Base-by-base conservation (phyloP, 1,139 yeast species). In the Suhomyces taliae region DNA sequence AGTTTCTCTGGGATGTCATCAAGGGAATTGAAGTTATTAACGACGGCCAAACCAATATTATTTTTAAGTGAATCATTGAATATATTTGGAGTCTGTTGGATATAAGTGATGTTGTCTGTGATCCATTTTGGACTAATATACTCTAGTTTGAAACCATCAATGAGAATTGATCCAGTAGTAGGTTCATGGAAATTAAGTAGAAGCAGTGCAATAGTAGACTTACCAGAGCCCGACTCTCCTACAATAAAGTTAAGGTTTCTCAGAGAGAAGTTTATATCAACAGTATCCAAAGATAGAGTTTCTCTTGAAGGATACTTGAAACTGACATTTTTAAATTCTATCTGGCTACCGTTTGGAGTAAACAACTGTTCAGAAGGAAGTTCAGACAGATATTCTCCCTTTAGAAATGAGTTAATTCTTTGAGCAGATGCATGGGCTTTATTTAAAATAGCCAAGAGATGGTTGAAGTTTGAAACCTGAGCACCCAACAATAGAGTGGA, bases 151-250 rank as follows among this genome's bases (percentile, higher is more conserved):
- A 65, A 59, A 0, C 81, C 85, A 59, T 84, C 91, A 15, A 90
- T 64, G 7, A 61, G 61, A 3, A 91, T 78, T 1, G 57, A 50
- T 0, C 93, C 91, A 0, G 62, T 50, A 6, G 62, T 54, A 1
- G 75, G 69, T 0, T 62, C 52, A 54, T 90, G 90, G 36, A 88
- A 74, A 31, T 79, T 79, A 49, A 86, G 62, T 2, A 93, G 58
- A 4, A 93, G 63, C 40, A 78, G 79, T 0, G 87, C 80, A 9
- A 93, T 53, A 0, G 98, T 87, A 0, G 97, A 90, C 62, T 93
- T 93, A 0, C 99, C 99, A 0, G 93, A 83, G 0, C 99, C 99
- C 0, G 97, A 90, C 51, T 77, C 75, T 0, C 99, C 99, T 41
- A 93, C 78, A 1, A 93, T 64, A 57, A 81, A 91, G 3, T 84